These are phyloP conservation scores for Skeletonema tropicum DNA, from an alignment of 108 stramenopile species.

Conservation along the genomic window DNA sequence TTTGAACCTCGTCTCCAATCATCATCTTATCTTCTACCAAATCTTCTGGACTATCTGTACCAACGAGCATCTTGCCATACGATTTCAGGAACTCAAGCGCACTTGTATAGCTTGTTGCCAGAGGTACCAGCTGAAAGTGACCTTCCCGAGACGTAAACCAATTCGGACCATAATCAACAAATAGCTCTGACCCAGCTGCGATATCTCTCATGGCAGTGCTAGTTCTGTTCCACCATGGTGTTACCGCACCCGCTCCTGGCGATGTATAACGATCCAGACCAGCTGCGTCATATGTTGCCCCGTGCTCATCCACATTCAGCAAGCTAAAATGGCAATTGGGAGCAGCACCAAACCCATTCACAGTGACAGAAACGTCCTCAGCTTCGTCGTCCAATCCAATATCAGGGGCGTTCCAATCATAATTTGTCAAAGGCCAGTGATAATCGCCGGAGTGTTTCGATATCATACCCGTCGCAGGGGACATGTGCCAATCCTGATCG, in stretches of 20 bases:
- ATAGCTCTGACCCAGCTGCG: constrained; percentile 73
- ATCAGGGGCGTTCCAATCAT: constrained; percentile 52
- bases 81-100: constrained; percentile 34
- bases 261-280: constrained; percentile 45
- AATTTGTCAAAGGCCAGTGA: constrained; percentile 56
- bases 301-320: constrained; percentile 45
- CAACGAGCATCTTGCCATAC: constrained; percentile 46
- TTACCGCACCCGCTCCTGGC: constrained; percentile 48
- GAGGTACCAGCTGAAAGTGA: constrained; percentile 39
- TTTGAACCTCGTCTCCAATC: constrained; percentile 43
- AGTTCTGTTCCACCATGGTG: constrained; percentile 45
- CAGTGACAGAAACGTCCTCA: constrained; percentile 48
- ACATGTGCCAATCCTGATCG: constrained; percentile 57
- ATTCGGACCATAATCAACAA: constrained; percentile 73
- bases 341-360: constrained; percentile 53
- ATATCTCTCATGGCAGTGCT: constrained; percentile 60
- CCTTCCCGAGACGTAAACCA: constrained; percentile 49
- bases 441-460: constrained; percentile 46
- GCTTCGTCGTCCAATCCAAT: constrained; percentile 46
- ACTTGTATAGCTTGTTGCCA: constrained; percentile 26
- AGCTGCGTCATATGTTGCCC: constrained; percentile 32
- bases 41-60: constrained; percentile 28
- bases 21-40: constrained; percentile 50
- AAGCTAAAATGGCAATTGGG: constrained; percentile 55
- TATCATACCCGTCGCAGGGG: background rate